Evolutionary conservation across 2,329 filamentous ascomycete genomes (phyloP).

Genomic region (Microsporum canis): DNA sequence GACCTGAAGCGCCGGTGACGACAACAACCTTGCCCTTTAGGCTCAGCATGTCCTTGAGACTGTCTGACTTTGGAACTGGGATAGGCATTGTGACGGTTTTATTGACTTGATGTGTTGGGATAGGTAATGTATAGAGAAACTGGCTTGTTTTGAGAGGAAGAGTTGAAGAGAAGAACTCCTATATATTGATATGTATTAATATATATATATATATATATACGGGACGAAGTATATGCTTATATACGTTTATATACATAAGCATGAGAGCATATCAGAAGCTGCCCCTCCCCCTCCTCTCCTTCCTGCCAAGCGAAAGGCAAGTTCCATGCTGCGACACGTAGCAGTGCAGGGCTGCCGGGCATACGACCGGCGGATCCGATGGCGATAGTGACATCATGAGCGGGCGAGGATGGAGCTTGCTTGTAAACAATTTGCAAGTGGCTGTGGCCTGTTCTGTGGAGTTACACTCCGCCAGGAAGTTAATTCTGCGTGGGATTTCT

Average conservation of each 20-base stretch:
- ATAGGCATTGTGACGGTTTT: slow-evolving; percentile 17
- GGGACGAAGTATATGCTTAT: background rate
- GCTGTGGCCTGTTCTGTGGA: background rate
- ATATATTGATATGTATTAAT: background rate
- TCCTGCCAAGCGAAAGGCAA: background rate
- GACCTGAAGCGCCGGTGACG: slow-evolving; percentile 43
- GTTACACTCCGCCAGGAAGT: background rate
- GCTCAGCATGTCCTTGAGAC: slow-evolving; percentile 25
- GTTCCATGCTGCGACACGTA: background rate
- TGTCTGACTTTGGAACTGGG: slow-evolving; percentile 12
- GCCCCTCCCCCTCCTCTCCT: background rate
- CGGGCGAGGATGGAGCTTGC: background rate
- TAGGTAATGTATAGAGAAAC: background rate
- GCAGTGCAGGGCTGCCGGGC: background rate
- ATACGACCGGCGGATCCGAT: background rate
- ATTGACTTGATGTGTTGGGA: background rate
- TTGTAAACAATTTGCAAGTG: background rate
- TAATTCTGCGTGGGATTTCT: background rate
- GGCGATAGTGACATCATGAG: background rate
- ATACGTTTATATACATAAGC: background rate
- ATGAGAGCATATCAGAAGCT: background rate
- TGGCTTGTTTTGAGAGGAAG: background rate
- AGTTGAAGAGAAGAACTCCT: background rate
- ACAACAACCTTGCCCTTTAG: slow-evolving; percentile 37
- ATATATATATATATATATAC: background rate